Base-by-base conservation (phyloP, 2,329 filamentous ascomycete species). In the Fusarium oligoseptatum region DNA sequence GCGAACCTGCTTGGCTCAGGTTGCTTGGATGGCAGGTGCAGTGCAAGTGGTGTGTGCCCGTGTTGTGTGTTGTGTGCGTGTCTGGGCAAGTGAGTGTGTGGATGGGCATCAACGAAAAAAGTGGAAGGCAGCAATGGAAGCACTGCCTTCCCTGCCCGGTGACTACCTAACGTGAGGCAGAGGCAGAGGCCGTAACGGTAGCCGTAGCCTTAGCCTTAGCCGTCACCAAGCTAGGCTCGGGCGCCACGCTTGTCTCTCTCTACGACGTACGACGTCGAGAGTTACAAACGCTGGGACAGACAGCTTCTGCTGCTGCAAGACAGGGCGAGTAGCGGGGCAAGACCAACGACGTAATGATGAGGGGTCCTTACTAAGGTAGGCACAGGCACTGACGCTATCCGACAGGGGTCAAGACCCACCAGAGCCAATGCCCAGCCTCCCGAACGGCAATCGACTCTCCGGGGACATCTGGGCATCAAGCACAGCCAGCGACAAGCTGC, bases 341-440 rank as follows among this genome's bases (percentile, higher is more conserved):
- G 48, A 67, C 58, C 64, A 77, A 78, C 76, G 76, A 78, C 76
- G 76, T 78, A 78, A 78, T 77, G 60, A 62, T 62, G 76, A 77
- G 72, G 72, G 73, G 73, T 73, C 72, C 45, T 65, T 41, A 39
- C 61, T 45, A 64, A 71, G 60, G 67, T 66, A 70, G 61, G 68
- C 66, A 76, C 60, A 67, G 64, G 64, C 72, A 65, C 70, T 76
- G 76, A 78, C 76, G 73, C 74, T 77, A 71, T 74, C 55, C 52
- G 61, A 66, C 74, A 76, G 58, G 74, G 74, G 55, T 71, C 9
- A 9, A 22, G 58, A 29, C 68, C 68, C 66, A 62, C 52, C 60
- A 64, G 65, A 32, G 37, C 20, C 37, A 60, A 22, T 14, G 41
- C 64, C 63, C 67, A 69, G 68, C 57, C 69, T 64, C 67, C 41